Base-by-base conservation (phyloP, 2,329 filamentous ascomycete genomes). In the Knufia petricola region DNA sequence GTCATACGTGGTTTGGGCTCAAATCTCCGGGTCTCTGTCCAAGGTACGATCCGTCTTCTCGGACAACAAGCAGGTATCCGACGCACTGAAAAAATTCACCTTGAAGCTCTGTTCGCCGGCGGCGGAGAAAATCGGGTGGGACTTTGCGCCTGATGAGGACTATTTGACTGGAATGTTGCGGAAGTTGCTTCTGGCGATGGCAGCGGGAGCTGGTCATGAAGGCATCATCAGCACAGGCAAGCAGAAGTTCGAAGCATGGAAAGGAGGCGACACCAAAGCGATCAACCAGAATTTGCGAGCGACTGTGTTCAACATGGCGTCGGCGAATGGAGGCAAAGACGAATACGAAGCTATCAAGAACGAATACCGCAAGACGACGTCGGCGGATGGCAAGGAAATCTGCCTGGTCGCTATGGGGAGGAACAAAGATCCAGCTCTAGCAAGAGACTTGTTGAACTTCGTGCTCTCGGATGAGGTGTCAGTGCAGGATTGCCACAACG, bases 311-410 rank as follows among this genome's bases (percentile, higher is more conserved):
- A 81, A 82, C 50, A 82, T 88, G 30, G 84, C 81, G 21, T 75
- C 95, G 51, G 82, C 81, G 55, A 79, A 89, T 55, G 81, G 87
- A 4, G 79, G 79, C 6, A 75, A 77, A 46, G 72, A 80, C 13
- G 86, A 87, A 47, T 84, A 79, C 56, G 76, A 84, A 23, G 76
- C 82, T 6, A 76, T 98, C 48, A 87, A 90, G 71, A 79, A 87
- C 48, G 89, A 95, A 64, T 96, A 87, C 75, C 75, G 80, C 54
- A 81, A 74, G 44, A 92, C 87, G 10, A 83, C 84, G 46, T 87
- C 88, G 6, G 82, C 95, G 31, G 92, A 96, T 60, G 89, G 88
- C 59, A 94, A 89, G 67, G 88, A 95, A 58, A 85, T 94, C 55
- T 84, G 81, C 56, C 77, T 96, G 2, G 73, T 77, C 31, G 79